Conservation (phyloP, 139 green algal genomes). For the Protoeuglena noctilucae region DNA sequence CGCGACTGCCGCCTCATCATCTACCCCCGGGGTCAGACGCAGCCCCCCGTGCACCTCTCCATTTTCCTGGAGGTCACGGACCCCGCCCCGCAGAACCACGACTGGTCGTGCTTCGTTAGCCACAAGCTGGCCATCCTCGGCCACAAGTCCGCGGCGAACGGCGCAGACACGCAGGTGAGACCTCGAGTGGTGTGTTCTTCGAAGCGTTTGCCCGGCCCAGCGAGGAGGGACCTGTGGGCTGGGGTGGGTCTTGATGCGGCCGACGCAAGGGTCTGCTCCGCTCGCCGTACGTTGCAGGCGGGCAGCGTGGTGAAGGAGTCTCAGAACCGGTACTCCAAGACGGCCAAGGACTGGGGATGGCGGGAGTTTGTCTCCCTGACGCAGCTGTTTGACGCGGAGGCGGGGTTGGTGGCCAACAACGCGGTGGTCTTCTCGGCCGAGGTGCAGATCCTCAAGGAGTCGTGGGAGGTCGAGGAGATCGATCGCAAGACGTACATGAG, state of each 20-base stretch:
- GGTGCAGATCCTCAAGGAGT: constrained; percentile 45
- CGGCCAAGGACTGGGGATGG: constrained; percentile 58
- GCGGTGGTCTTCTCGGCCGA: constrained; percentile 41
- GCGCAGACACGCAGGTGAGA: not conserved
- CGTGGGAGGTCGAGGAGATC: constrained; percentile 14
- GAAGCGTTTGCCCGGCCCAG: too few species aligned
- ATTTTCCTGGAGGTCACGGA: constrained; percentile 61
- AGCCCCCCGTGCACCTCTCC: constrained; percentile 39
- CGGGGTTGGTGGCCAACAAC: constrained; percentile 42
- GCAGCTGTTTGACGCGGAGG: constrained; percentile 42
- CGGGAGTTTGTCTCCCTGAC: constrained; percentile 52
- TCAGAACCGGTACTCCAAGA: constrained; percentile 45
- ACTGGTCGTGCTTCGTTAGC: constrained; percentile 52
- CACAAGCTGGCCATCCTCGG: constrained; percentile 47
- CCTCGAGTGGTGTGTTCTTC: constrained; percentile 18
- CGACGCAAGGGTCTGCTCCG: too few species aligned
- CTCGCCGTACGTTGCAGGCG: too few species aligned
- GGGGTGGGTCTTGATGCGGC: too few species aligned
- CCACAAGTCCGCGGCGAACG: constrained; percentile 18
- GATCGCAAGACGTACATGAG: not conserved
- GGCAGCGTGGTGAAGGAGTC: constrained; percentile 35
- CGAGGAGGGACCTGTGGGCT: too few species aligned
- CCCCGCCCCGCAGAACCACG: constrained; percentile 8
- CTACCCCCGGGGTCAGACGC: constrained; percentile 45
- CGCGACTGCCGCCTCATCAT: constrained; percentile 48